A percentile compares a stretch with the other conserved stretches of the same genome.
These are phyloP conservation scores for Takashimella koratensis DNA, from an alignment of 1,284 basidiomycete species.

Conservation along the genomic window DNA sequence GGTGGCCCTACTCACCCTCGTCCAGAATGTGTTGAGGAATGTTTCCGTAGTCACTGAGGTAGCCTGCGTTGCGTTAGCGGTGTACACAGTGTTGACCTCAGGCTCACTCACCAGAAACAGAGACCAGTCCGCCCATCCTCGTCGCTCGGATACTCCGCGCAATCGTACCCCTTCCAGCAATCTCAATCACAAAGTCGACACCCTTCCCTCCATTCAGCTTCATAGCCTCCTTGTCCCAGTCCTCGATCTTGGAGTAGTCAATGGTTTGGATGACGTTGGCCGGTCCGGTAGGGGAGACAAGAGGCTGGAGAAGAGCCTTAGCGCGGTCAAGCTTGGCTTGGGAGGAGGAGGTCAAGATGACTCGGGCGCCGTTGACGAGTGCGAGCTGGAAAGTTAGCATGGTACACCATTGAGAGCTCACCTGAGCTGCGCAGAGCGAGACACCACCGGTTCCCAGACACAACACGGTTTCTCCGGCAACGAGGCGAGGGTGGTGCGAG, in stretches of 20 bases:
- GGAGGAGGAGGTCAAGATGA: slow-evolving; percentile 49
- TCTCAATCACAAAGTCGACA: slow-evolving; percentile 44
- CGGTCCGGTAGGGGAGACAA: slow-evolving; percentile 17
- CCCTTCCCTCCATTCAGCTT: slow-evolving; percentile 37
- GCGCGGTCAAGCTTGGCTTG: slow-evolving; percentile 45
- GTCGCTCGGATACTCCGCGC: slow-evolving; percentile 32
- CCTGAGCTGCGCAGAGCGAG: slow-evolving; percentile 48
- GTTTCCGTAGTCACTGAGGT: slow-evolving; percentile 25
- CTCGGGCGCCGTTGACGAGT: slow-evolving; percentile 39
- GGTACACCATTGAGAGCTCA: slow-evolving; percentile 5
- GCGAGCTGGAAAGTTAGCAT: slow-evolving; percentile 29
- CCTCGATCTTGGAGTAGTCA: slow-evolving; percentile 37
- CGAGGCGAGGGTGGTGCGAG: slow-evolving; percentile 42
- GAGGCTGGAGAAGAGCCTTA: slow-evolving; percentile 25
- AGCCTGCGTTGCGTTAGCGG: slow-evolving; percentile 14
- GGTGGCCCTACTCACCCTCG: slow-evolving; percentile 33
- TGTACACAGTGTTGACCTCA: neutral
- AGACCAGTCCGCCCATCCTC: slow-evolving; percentile 29
- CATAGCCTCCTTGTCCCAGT: slow-evolving; percentile 47
- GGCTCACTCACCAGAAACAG: slow-evolving; percentile 28
- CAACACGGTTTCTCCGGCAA: slow-evolving; percentile 48
- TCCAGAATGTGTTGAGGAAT: slow-evolving; percentile 26
- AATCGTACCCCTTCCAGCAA: slow-evolving; percentile 37
- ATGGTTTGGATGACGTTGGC: slow-evolving; percentile 30
- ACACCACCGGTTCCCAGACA: slow-evolving; percentile 52